Evolutionary conservation across 495 filamentous ascomycete genomes (phyloP), one percentile per base, ranked within the genome.

Genomic region (Wilcoxina mikolae): DNA sequence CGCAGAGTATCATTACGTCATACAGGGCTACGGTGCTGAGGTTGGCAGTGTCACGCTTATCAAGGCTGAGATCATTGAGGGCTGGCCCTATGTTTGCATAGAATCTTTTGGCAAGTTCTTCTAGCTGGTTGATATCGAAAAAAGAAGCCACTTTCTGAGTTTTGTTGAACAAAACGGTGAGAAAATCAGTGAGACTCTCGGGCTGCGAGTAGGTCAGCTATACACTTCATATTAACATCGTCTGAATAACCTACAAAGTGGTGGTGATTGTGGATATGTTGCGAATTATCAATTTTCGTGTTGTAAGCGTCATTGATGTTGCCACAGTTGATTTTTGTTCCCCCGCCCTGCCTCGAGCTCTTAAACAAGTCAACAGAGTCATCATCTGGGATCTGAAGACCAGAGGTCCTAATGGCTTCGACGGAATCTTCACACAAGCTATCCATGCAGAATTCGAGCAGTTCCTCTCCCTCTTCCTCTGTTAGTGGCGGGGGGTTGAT

Each of bases 1-100:
- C 60, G 17, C 60, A 62, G 17, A 57, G 52, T 11, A 62, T 41
- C 31, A 62, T 31, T 4, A 44, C 50, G 12, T 62, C 60, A 17
- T 57, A 62, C 25, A 62, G 60, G 9, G 60, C 60, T 1, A 62
- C 22, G 22, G 33, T 60, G n/a, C 9, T 33, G 26, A 62, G 22
- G 12, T 54, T 33, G 12, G 43, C 20, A 17, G 48, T 50, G 48
- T 56, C 54, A 15, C 20, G 22, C n/a, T 29, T 29, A 1, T 26
- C 18, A n/a, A 41, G 51, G n/a, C 26, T 18, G 3, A 53, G 17
- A 15, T 43, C n/a, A 15, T 9, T 26, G 12, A 55, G 53, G 18
- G 26, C 38, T 22, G 12, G 53, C 15, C 4, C 29, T 38, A 29
- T 55, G 42, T 2, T 44, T 9, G 1, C 27, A 22, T 18, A 17